Percentiles rank a stretch among this genome's conserved stretches.
Evolutionary conservation across 1,284 basidiomycete genomes (phyloP).

Genomic region (Tilletia walkeri): DNA sequence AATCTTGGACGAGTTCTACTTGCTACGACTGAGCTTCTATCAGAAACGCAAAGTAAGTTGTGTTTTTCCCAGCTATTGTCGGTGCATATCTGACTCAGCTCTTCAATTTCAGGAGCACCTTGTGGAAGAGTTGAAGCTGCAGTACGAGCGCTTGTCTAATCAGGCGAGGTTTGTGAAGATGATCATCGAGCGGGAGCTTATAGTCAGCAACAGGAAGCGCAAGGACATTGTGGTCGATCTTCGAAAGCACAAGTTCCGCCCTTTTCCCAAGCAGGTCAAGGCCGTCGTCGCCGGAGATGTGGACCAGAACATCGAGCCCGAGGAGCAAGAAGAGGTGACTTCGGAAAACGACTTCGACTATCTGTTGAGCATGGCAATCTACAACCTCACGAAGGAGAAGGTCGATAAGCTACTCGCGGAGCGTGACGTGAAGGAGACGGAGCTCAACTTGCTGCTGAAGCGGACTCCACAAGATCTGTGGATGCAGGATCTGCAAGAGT

Average conservation of each 20-base stretch:
- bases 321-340: conserved; percentile 56
- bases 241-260: conserved; percentile 77
- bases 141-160: conserved; percentile 83
- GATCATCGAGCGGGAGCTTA: conserved; percentile 85
- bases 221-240: conserved; percentile 80
- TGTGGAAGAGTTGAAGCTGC: conserved; percentile 77
- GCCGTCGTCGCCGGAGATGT: conserved; percentile 67
- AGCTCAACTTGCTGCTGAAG: conserved; percentile 76
- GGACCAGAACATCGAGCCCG: conserved; percentile 64
- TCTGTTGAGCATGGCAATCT: conserved; percentile 89
- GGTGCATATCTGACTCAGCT: background rate
- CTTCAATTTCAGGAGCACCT: conserved; percentile 60
- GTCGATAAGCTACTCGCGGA: conserved; percentile 79
- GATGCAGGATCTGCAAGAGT: conserved; percentile 82
- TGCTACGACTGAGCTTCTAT: conserved; percentile 78
- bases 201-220: conserved; percentile 90
- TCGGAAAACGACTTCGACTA: conserved; percentile 80
- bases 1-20: conserved; percentile 91
- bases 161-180: conserved; percentile 96
- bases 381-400: conserved; percentile 92
- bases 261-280: conserved; percentile 77
- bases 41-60: conserved; percentile 77
- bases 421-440: conserved; percentile 77
- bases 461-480: conserved; percentile 81
- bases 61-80: background rate